Evolutionary conservation across 2,329 filamentous ascomycete species (phyloP).

Genomic region (Akanthomyces uredinophilus): DNA sequence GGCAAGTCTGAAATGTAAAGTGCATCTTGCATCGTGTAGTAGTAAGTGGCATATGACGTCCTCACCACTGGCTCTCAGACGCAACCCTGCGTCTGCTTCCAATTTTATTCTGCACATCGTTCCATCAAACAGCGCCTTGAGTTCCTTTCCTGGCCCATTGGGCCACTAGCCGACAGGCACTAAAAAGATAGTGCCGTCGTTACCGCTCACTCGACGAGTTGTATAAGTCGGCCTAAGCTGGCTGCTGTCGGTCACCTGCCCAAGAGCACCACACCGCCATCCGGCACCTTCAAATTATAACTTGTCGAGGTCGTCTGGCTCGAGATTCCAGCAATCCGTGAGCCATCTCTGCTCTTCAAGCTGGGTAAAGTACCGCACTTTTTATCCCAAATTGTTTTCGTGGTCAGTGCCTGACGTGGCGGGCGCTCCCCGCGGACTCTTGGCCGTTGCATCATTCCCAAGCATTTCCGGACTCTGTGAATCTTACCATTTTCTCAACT

Average conservation of each 20-base stretch:
- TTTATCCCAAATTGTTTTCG: not conserved
- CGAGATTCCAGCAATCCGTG: not conserved
- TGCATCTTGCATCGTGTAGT: not conserved
- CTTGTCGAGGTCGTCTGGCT: conserved; percentile 7
- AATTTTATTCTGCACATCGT: conserved; percentile 6
- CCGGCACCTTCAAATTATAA: conserved; percentile 13
- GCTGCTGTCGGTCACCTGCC: conserved; percentile 14
- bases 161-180: conserved; percentile 13
- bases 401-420: conserved; percentile 11
- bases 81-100: conserved; percentile 8
- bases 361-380: not conserved
- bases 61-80: conserved; percentile 2
- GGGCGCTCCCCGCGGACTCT: conserved; percentile 11
- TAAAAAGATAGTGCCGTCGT: conserved; percentile 15
- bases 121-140: conserved; percentile 10
- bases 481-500: not conserved
- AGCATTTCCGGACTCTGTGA: conserved; percentile 1
- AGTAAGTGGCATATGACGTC: not conserved
- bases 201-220: conserved; percentile 12
- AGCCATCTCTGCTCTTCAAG: conserved; percentile 3
- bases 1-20: not conserved
- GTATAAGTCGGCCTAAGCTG: conserved; percentile 15
- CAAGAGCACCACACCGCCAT: conserved; percentile 14
- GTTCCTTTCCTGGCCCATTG: conserved; percentile 13
- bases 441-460: conserved; percentile 5